Conservation (phyloP, 208 protist genomes). For the Trichomonas vaginalis region DNA sequence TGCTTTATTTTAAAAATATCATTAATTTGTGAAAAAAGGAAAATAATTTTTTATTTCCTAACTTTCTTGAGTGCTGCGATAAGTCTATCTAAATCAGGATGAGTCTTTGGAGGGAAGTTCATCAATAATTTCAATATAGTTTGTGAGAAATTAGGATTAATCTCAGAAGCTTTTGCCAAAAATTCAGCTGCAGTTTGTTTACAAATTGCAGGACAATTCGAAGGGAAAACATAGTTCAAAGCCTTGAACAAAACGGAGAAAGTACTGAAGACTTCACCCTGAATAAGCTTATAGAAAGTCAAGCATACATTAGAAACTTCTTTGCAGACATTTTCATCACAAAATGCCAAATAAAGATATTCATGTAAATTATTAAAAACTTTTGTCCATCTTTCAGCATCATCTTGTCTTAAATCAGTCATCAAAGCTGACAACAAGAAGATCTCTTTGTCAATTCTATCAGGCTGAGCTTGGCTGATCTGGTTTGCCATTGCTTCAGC, state of each 20-base stretch:
- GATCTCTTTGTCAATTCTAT: background rate
- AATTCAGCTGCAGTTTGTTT: background rate
- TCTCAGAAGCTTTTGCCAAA: background rate
- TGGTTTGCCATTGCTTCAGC: background rate
- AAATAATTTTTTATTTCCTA: background rate
- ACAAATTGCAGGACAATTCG: background rate
- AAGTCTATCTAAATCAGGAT: background rate
- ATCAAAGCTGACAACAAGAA: background rate
- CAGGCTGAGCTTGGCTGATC: background rate
- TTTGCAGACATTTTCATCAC: background rate
- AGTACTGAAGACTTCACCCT: background rate
- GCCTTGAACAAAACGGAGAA: background rate
- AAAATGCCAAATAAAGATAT: slow-evolving; percentile 11
- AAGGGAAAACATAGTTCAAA: background rate
- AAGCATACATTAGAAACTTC: background rate
- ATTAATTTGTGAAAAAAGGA: too few relatives aligned
- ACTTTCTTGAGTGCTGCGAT: background rate
- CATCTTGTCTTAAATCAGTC: background rate
- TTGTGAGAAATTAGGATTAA: background rate
- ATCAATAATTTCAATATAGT: background rate
- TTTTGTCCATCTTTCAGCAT: background rate
- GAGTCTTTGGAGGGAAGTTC: background rate
- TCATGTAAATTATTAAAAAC: background rate
- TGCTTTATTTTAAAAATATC: too few relatives aligned
- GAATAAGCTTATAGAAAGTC: background rate